Evolutionary conservation across 306 rosid genomes (phyloP).

Genomic region (Alnus glutinosa): DNA sequence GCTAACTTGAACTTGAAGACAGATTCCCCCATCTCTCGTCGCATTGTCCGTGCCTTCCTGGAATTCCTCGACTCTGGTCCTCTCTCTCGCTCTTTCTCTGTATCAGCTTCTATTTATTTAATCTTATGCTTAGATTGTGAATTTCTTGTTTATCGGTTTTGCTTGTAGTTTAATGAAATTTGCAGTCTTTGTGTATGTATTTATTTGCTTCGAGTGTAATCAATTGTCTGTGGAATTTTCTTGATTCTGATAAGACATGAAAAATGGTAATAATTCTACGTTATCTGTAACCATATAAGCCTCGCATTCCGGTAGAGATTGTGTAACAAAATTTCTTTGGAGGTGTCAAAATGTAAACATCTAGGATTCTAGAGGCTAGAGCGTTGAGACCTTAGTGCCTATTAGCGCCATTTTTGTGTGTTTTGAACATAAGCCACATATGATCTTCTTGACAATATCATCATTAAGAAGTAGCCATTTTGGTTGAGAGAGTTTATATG

Average conservation of each 20-base stretch:
- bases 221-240: neutral
- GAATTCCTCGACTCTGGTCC: slow-evolving; percentile 70
- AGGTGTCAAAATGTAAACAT: no score
- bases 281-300: neutral
- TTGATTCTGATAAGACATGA: neutral
- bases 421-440: neutral
- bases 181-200: neutral
- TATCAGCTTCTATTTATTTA: neutral
- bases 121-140: neutral
- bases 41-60: slow-evolving; percentile 76
- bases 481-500: neutral
- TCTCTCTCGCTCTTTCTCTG: neutral
- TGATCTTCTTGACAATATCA: neutral
- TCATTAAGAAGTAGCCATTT: neutral
- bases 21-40: slow-evolving; percentile 76
- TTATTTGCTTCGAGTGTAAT: neutral
- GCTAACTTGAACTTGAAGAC: slow-evolving; percentile 42
- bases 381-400: neutral
- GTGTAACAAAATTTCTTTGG: no score
- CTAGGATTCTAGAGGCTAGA: neutral
- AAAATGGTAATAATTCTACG: neutral
- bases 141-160: neutral
- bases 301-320: neutral
- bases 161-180: neutral
- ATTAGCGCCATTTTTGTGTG: neutral